Evolutionary conservation across 2,329 filamentous ascomycete genomes (phyloP), one percentile per base, ranked within the genome.

Genomic region (Didymella glomerata): DNA sequence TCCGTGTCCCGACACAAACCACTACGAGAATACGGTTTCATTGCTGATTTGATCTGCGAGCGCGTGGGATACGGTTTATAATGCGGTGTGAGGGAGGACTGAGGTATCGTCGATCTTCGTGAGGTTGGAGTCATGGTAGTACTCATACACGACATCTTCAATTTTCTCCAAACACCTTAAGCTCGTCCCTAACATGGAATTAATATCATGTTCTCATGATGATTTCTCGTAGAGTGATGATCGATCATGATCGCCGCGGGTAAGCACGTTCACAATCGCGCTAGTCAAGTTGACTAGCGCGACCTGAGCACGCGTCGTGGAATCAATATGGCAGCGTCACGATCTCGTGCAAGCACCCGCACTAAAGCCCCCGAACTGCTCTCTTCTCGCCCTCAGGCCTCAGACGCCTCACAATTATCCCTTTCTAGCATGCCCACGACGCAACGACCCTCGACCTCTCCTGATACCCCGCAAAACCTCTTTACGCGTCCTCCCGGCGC

Each of bases 401-500:
- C 49, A 49, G 47, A 50, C 25, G 46, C 52, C 51, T 58, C 60
- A 13, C 47, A 68, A 62, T 68, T 70, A 38, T 68, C 72, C 57
- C 59, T 58, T 22, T 28, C 22, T 30, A 34, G 14, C 45, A 53
- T 54, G 38, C 47, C 36, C 48, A 66, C 51, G 59, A 61, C 65
- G 62, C 65, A 51, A 70, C 71, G 68, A 65, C 48, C 57, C 49
- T 48, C 51, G 34, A 48, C 24, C 55, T 48, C 51, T 55, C 45
- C 28, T 60, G 63, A 62, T 60, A 47, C 45, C 56, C 48, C 58
- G 48, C 53, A 34, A 66, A 59, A 47, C 59, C 62, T 27, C 65
- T 57, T 57, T 48, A 74, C 72, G 70, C 70, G 71, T 72, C 68
- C 60, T 47, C 34, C 53, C 32, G 57, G 66, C 62, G 62, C 68